phyloP scores from a whole-genome alignment of 2,329 filamentous ascomycete genomes.

The Verticillium nubilum region DNA sequence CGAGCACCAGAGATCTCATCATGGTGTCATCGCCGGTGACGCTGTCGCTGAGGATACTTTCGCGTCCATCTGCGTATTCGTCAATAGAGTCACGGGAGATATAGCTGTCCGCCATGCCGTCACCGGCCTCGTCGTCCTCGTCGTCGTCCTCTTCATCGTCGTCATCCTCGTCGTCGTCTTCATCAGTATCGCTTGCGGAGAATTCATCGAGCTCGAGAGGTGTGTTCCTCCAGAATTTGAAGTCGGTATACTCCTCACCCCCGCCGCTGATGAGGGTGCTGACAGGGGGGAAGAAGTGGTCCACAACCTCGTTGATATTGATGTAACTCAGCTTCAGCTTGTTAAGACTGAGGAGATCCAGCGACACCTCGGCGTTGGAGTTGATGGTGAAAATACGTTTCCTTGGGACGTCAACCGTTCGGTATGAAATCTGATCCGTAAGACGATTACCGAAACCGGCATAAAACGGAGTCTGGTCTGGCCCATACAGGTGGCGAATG shows the following conservation, averaged over 20 bases:
- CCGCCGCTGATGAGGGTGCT: conserved; percentile 81
- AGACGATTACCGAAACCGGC: conserved; percentile 95
- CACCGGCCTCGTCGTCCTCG: conserved; percentile 36
- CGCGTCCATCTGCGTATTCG: conserved; percentile 36
- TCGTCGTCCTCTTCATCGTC: conserved; percentile 47
- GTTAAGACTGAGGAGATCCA: conserved; percentile 85
- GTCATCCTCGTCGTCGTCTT: conserved; percentile 42
- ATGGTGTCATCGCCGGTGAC: conserved; percentile 30
- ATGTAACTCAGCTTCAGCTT: conserved; percentile 96
- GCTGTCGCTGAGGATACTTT: conserved; percentile 37
- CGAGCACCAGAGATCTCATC: conserved; percentile 27
- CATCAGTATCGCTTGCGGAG: conserved; percentile 70
- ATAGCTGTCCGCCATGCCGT: conserved; percentile 49
- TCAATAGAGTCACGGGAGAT: conserved; percentile 45
- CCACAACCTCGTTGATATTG: conserved; percentile 93
- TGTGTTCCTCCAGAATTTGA: conserved; percentile 88
- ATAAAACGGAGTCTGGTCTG: conserved; percentile 79
- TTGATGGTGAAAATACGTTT: conserved; percentile 98
- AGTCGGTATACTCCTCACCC: conserved; percentile 93
- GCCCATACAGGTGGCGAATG: conserved; percentile 81
- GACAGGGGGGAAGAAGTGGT: conserved; percentile 95
- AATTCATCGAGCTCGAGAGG: conserved; percentile 86
- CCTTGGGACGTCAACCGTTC: conserved; percentile 90
- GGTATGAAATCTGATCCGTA: conserved; percentile 93
- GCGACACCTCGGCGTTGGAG: conserved; percentile 88